Conservation (phyloP, 2,329 filamentous ascomycete genomes). For the Hypoxylon sp. region DNA sequence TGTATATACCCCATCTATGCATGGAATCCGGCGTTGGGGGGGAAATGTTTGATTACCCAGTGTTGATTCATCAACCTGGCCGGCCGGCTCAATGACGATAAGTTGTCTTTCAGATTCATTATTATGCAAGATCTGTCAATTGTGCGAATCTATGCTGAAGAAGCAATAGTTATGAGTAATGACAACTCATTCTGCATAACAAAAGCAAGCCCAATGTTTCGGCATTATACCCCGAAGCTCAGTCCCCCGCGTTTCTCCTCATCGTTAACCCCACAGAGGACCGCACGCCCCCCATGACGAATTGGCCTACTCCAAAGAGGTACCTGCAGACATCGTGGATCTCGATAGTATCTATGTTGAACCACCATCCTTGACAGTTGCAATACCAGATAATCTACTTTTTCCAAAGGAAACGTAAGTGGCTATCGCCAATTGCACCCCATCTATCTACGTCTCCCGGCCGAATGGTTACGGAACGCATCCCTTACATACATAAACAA, state of each 20-base stretch:
- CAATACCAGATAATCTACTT: too few relatives aligned
- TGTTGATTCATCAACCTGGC: constrained; percentile 5
- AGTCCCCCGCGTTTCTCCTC: constrained; percentile 30
- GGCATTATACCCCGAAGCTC: neutral
- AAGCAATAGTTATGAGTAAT: neutral
- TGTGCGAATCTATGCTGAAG: neutral
- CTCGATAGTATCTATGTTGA: too few relatives aligned
- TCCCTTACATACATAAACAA: too few relatives aligned
- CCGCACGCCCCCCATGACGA: too few relatives aligned
- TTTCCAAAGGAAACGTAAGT: too few relatives aligned
- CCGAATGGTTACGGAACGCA: too few relatives aligned
- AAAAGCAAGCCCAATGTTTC: neutral
- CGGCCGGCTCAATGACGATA: constrained; percentile 8
- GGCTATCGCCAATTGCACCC: too few relatives aligned
- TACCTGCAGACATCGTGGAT: too few relatives aligned
- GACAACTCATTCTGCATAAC: neutral
- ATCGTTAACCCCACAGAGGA: constrained; percentile 12
- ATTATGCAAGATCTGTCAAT: neutral
- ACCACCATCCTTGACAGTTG: too few relatives aligned
- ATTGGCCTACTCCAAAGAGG: too few relatives aligned
- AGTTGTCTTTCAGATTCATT: neutral
- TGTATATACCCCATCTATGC: constrained; percentile 39
- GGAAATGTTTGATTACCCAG: constrained; percentile 19
- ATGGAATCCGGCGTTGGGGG: constrained; percentile 35
- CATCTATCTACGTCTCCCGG: too few relatives aligned